Base-by-base conservation (phyloP, 495 filamentous ascomycete genomes). In the Cercophora sp. region DNA sequence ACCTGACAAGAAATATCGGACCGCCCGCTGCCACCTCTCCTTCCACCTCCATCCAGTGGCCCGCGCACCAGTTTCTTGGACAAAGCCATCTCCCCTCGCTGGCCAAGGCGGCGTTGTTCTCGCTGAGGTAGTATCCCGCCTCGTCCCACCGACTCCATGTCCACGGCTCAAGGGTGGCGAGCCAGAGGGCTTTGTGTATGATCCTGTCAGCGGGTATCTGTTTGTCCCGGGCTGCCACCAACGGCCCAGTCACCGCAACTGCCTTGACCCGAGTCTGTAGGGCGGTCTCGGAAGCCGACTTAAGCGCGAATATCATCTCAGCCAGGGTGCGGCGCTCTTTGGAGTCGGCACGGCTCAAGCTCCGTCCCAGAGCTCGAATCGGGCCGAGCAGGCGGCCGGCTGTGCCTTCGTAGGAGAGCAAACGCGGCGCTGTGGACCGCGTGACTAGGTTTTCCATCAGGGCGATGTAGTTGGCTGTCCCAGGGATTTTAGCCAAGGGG, bases 1-100 rank as follows among this genome's bases (percentile, higher is more conserved):
- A 42, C 39, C 39, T 42, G 9, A 42, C 20, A 42, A 42, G 19
- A 19, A 42, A 42, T 22, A 42, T 15, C 16, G 39, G 39, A 9
- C 39, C 15, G 2, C 39, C 39, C 39, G 15, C 2, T 15, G 39
- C 23, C 39, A 4, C 16, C 13, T 42, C 20, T 19, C 23, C 39
- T 42, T 22, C 20, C 16, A 42, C 39, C 39, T 42, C 39, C 39
- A 42, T 20, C 39, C 39, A 19, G 39, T 42, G 39, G 39, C 39
- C 39, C 8, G 39, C 18, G 39, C 39, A 42, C 39, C 39, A 42
- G 39, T 42, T 19, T 20, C 19, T 42, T 20, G 3, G 15, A 42
- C 39, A 42, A 5, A 42, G 15, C 39, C 39, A 42, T 42, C 39
- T 42, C 39, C 13, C 16, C 16, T 42, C 39, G 20, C 39, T 23